Conservation (phyloP, 768 basidiomycete species). For the Kwoniella dejecticola region DNA sequence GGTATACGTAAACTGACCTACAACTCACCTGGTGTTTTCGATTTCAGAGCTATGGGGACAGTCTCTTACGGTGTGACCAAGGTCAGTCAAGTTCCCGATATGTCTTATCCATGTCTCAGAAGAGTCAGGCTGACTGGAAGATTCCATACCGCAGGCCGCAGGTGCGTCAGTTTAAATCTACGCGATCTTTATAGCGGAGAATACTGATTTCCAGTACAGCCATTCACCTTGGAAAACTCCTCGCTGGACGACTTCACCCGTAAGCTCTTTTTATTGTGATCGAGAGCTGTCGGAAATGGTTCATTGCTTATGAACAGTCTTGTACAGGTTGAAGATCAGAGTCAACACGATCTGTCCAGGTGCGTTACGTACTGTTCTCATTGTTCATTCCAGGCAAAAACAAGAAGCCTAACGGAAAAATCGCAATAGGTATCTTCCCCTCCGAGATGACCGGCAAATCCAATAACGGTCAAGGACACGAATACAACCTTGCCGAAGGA, state of each 20-base stretch:
- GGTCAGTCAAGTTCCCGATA: slow-evolving; percentile 20
- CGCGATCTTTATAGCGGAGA: neutral
- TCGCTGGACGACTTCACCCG: slow-evolving; percentile 48
- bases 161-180: slow-evolving; percentile 21
- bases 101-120: no score
- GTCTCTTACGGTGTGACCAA: slow-evolving; percentile 43
- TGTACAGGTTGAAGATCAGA: slow-evolving; percentile 50
- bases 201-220: slow-evolving; percentile 8
- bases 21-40: neutral
- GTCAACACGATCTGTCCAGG: slow-evolving; percentile 54
- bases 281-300: neutral
- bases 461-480: slow-evolving; percentile 15
- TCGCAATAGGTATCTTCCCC: slow-evolving; percentile 42
- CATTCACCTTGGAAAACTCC: slow-evolving; percentile 36
- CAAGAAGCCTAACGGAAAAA: no score
- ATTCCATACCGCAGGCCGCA: slow-evolving; percentile 30
- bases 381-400: neutral
- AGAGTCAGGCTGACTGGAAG: no score
- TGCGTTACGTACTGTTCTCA: neutral
- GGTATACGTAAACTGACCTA: neutral
- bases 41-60: slow-evolving; percentile 30
- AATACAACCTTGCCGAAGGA: slow-evolving; percentile 28
- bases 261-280: slow-evolving; percentile 13
- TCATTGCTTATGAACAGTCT: neutral
- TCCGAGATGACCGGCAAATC: slow-evolving; percentile 51